Evolutionary conservation across 2,329 filamentous ascomycete genomes (phyloP).

Genomic region (Colletotrichum echinochloae): DNA sequence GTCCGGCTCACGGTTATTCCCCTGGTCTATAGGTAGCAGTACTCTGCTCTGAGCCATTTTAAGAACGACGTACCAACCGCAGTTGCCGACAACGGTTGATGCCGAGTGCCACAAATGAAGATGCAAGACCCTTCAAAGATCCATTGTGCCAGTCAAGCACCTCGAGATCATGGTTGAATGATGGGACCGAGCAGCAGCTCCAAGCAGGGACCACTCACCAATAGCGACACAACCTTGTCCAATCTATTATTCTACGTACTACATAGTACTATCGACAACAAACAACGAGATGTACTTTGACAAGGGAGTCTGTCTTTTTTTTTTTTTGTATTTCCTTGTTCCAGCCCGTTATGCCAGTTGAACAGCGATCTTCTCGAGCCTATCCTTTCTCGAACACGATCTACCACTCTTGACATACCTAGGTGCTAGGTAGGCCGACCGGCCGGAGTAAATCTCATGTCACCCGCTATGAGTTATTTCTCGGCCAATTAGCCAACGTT

Average conservation of each 20-base stretch:
- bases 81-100: slow-evolving; percentile 24
- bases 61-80: slow-evolving; percentile 22
- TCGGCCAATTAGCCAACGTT: slow-evolving; percentile 4
- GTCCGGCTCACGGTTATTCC: background rate
- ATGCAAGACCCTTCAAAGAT: background rate
- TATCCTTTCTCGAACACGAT: slow-evolving; percentile 13
- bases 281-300: background rate
- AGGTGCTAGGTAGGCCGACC: background rate
- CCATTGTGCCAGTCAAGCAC: background rate
- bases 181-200: slow-evolving; percentile 1
- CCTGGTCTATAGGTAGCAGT: slow-evolving; percentile 4
- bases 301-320: too few species aligned
- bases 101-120: slow-evolving; percentile 1
- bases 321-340: background rate
- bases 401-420: background rate
- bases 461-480: background rate
- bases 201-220: slow-evolving; percentile 20
- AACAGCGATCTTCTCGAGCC: slow-evolving; percentile 14
- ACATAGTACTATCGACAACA: background rate
- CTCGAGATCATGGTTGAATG: slow-evolving; percentile 6
- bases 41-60: background rate
- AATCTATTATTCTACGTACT: background rate
- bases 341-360: slow-evolving; percentile 2
- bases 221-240: background rate
- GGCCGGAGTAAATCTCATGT: slow-evolving; percentile 6